Conservation (phyloP, 2,329 filamentous ascomycete species). For the Septoria petroselini region DNA sequence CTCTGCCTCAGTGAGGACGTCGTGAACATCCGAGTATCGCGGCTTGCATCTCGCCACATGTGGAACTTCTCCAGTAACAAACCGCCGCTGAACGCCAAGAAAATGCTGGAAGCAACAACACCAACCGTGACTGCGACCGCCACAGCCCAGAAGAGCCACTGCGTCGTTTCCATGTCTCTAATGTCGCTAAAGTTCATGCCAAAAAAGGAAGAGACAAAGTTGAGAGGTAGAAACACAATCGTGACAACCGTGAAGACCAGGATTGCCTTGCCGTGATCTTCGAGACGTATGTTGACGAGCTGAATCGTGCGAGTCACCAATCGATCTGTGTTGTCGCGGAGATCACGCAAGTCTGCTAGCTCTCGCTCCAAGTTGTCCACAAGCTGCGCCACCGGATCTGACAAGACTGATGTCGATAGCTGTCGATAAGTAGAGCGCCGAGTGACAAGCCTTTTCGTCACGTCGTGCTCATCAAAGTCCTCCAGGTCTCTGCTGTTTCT, state of each 20-base stretch:
- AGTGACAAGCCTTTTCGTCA: slow-evolving; percentile 21
- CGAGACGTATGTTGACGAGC: slow-evolving; percentile 46
- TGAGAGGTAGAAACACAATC: slow-evolving; percentile 45
- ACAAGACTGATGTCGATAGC: slow-evolving; percentile 39
- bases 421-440: slow-evolving; percentile 40
- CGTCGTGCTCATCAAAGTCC: slow-evolving; percentile 14
- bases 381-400: slow-evolving; percentile 41
- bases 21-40: slow-evolving; percentile 18
- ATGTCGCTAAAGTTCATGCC: slow-evolving; percentile 47
- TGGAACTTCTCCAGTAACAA: slow-evolving; percentile 39
- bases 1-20: slow-evolving; percentile 20
- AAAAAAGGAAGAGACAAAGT: slow-evolving; percentile 45
- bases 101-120: slow-evolving; percentile 40
- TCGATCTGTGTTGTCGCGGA: slow-evolving; percentile 45
- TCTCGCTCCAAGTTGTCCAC: slow-evolving; percentile 44
- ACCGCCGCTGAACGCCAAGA: slow-evolving; percentile 44
- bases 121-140: slow-evolving; percentile 40
- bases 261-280: slow-evolving; percentile 47
- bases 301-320: slow-evolving; percentile 46
- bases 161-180: slow-evolving; percentile 40
- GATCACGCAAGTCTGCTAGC: slow-evolving; percentile 41
- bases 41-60: slow-evolving; percentile 34
- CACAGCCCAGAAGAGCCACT: slow-evolving; percentile 44
- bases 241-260: slow-evolving; percentile 47
- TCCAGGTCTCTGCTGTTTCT: background rate